Evolutionary conservation across 2,329 filamentous ascomycete genomes (phyloP).

Genomic region (Fusarium bactridioides): DNA sequence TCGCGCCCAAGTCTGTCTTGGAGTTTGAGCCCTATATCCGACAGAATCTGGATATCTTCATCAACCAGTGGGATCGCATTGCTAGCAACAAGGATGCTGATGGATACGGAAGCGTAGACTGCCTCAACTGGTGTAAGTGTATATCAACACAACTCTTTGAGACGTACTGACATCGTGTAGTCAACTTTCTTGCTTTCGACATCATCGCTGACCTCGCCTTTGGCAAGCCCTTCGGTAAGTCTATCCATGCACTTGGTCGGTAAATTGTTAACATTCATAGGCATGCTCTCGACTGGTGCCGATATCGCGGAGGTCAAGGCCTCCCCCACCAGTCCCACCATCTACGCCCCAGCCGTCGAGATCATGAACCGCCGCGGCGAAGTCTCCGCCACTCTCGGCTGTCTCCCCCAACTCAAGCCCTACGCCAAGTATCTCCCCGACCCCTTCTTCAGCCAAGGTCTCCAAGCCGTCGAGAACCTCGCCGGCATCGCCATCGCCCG

Average conservation of each 20-base stretch:
- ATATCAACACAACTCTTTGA: accelerated
- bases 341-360: slow-evolving; percentile 83
- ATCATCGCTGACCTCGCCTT: slow-evolving; percentile 60
- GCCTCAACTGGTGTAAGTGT: slow-evolving; percentile 71
- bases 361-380: slow-evolving; percentile 90
- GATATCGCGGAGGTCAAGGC: slow-evolving; percentile 78
- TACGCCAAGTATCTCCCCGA: slow-evolving; percentile 84
- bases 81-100: slow-evolving; percentile 61
- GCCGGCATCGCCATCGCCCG: slow-evolving; percentile 88
- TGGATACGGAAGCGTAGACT: slow-evolving; percentile 71
- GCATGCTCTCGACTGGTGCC: slow-evolving; percentile 77
- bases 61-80: slow-evolving; percentile 75
- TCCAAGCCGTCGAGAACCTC: slow-evolving; percentile 79
- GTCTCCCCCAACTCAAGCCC: slow-evolving; percentile 76
- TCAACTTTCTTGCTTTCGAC: slow-evolving; percentile 63
- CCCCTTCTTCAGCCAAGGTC: slow-evolving; percentile 79
- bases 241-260: accelerated
- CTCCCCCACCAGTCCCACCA: slow-evolving; percentile 66
- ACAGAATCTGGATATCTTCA: slow-evolving; percentile 78
- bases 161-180: not conserved
- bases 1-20: slow-evolving; percentile 79
- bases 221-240: slow-evolving; percentile 55
- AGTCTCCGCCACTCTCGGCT: slow-evolving; percentile 82
- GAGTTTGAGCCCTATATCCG: slow-evolving; percentile 93
- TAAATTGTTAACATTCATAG: not conserved